Evolutionary conservation across 2,329 filamentous ascomycete genomes (phyloP).

Genomic region (Phaeosphaeria sp.): DNA sequence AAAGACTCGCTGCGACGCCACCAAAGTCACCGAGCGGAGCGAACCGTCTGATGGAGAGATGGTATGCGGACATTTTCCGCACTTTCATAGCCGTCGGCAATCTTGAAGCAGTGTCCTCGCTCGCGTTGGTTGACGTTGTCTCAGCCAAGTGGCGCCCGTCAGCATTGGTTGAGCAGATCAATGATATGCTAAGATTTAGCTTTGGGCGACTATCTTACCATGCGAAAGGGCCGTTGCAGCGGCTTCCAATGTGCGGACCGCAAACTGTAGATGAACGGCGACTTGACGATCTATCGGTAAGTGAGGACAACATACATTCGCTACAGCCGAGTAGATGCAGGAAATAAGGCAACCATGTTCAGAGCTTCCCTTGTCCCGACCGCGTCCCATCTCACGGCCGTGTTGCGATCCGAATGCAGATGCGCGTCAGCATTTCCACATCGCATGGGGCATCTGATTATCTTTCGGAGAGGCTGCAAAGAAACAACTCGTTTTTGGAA

Average conservation of each 20-base stretch:
- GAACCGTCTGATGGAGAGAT: neutral
- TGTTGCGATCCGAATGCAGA: neutral
- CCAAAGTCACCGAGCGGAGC: neutral
- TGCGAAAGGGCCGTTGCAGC: neutral
- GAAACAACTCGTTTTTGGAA: neutral
- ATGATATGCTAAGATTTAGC: neutral
- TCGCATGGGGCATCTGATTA: neutral
- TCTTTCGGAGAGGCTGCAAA: neutral
- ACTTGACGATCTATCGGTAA: neutral
- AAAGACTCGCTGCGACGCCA: neutral
- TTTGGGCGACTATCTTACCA: neutral
- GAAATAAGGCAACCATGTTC: neutral
- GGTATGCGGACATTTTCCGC: neutral
- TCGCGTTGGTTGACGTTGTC: neutral
- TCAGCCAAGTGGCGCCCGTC: neutral
- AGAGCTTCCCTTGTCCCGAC: neutral
- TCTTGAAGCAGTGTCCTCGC: neutral
- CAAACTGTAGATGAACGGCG: neutral
- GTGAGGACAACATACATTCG: neutral
- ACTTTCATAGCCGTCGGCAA: neutral
- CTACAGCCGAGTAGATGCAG: neutral
- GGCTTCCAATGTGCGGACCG: neutral
- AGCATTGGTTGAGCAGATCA: neutral
- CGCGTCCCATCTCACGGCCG: neutral
- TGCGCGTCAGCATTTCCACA: neutral